Evolutionary conservation across 2,329 filamentous ascomycete genomes (phyloP), one percentile per base, ranked within the genome.

Genomic region (Aspergillus tubingensis): DNA sequence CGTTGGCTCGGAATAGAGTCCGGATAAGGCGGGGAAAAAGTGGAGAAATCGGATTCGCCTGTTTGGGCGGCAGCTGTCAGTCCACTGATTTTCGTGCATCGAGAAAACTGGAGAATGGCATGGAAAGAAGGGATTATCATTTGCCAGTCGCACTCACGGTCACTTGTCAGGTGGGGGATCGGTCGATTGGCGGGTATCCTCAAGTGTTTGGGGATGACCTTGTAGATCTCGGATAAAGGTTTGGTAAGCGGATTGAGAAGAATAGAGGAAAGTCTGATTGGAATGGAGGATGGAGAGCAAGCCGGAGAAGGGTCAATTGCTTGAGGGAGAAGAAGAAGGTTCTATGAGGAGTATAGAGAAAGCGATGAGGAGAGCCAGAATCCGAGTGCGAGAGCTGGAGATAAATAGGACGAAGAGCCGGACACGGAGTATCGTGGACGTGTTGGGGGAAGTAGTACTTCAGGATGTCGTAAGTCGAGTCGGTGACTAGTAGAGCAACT

Each of bases 21-120:
- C 52, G 64, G 57, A 48, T 60, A 55, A 59, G 61, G 69, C 61
- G 69, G 71, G 71, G 68, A 68, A 70, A 70, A 72, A 70, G 70
- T 72, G 70, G 70, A 67, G 70, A 56, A 66, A 36, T 36, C 25
- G 39, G 53, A 52, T 38, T 49, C 11, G 23, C 21, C 49, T 54
- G 50, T 30, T 36, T 36, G 41, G 39, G 44, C 48, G 51, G 49
- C 47, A 53, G 49, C 54, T 53, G 62, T 65, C 61, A 61, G 38
- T 54, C 17, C 41, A 17, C 49, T 32, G 49, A 52, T 60, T 39
- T 60, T 52, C 44, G 30, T 58, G 58, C 61, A 58, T 48, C 50
- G 8, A 23, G 19, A 60, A 57, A 59, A 53, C 27, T 41, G 56
- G 52, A 54, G 53, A 59, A 44, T 49, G 8, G 15, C 39, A 38